These are phyloP conservation scores for Lecanoromycetidae sp. DNA, from an alignment of 2,329 filamentous ascomycete species.

Conservation along the genomic window DNA sequence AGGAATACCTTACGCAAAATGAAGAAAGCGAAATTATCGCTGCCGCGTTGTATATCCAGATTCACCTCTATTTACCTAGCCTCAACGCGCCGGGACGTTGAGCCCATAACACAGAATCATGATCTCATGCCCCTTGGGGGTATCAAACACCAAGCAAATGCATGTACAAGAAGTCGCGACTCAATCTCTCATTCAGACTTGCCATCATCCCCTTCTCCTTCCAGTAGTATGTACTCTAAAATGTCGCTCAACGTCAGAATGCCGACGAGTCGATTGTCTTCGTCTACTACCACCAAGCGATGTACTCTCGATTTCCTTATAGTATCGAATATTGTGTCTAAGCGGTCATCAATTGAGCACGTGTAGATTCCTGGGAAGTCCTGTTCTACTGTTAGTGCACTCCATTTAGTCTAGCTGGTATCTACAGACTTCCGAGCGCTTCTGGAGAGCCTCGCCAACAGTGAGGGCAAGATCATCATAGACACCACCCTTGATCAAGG, in stretches of 20 bases:
- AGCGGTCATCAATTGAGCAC: conserved; percentile 77
- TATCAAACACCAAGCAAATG: conserved; percentile 15
- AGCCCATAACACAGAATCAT: background rate
- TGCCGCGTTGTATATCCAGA: conserved; percentile 2
- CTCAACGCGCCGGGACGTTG: background rate
- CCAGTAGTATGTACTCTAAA: conserved; percentile 79
- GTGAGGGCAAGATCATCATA: conserved; percentile 82
- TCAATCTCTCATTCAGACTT: conserved; percentile 3
- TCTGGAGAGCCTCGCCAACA: conserved; percentile 80
- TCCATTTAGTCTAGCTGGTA: background rate
- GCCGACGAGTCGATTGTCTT: conserved; percentile 72
- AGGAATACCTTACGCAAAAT: background rate
- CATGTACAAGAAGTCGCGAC: background rate
- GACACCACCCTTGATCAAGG: conserved; percentile 81
- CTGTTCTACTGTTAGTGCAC: conserved; percentile 26
- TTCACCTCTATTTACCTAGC: background rate
- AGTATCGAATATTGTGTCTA: conserved; percentile 94
- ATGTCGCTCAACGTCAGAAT: conserved; percentile 93
- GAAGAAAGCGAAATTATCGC: background rate
- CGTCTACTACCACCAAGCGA: conserved; percentile 83
- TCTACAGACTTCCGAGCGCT: conserved; percentile 56
- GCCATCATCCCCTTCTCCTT: conserved; percentile 54
- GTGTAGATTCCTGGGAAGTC: conserved; percentile 97
- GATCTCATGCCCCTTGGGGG: conserved; percentile 3
- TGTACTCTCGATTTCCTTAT: conserved; percentile 92